Percentiles rank a stretch among this genome's conserved stretches.
phyloP scores from a whole-genome alignment of 345 rosid species.

The Eutrema yunnanense region DNA sequence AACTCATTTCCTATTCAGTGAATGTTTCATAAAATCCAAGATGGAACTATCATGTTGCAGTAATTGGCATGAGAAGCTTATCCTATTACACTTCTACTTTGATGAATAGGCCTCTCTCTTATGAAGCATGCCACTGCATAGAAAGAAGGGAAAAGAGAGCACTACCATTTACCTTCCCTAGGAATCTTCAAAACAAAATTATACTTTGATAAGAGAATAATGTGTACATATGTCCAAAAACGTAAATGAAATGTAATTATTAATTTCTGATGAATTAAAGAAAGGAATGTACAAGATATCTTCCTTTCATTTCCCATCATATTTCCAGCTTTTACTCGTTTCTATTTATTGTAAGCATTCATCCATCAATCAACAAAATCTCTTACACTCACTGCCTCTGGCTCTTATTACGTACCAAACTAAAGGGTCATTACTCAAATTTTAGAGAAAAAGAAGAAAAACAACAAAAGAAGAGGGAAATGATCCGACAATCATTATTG shows the following conservation, averaged over 20 bases:
- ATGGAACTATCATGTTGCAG: neutral
- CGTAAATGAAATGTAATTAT: neutral
- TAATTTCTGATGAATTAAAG: neutral
- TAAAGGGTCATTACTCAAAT: neutral
- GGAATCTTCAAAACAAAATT: slow-evolving; percentile 11
- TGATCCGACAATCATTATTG: neutral
- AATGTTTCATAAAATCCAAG: neutral
- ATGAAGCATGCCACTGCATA: slow-evolving; percentile 28
- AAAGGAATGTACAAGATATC: neutral
- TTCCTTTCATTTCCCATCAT: slow-evolving; percentile 10
- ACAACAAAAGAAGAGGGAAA: neutral
- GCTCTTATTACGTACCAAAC: neutral
- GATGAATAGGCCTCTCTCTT: slow-evolving; percentile 4
- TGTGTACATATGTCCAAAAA: neutral
- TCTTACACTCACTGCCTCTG: slow-evolving; percentile 5
- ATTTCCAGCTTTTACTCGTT: slow-evolving; percentile 15
- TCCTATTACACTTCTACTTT: slow-evolving; percentile 1
- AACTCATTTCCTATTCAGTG: neutral
- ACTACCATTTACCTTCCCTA: slow-evolving; percentile 22
- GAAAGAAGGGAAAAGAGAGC: slow-evolving; percentile 21
- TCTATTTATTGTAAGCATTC: neutral
- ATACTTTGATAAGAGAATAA: slow-evolving; percentile 5
- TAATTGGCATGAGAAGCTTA: neutral
- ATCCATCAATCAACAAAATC: neutral
- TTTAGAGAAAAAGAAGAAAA: neutral